Evolutionary conservation across 116 monocot genomes (phyloP), one percentile per base, ranked within the genome.

Genomic region (Iris pallida): DNA sequence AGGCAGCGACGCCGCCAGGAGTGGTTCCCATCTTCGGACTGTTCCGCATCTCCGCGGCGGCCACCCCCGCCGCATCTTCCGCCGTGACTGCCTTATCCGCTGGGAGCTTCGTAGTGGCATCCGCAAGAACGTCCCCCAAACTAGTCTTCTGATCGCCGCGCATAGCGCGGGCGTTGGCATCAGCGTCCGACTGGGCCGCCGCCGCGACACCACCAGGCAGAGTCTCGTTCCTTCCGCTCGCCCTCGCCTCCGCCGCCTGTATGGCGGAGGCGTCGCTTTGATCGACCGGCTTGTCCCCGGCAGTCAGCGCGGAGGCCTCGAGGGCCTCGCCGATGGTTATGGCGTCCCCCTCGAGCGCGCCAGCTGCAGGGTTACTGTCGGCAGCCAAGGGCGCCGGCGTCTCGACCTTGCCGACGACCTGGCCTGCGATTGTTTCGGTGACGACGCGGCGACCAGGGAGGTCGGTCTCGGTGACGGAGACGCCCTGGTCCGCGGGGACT

Each of bases 311-410:
- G 3, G 79, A 47, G 8, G 79, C 82, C 69, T 82, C 86, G 10
- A 86, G 70, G 9, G 86, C 86, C 65, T 82, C 72, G 0, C 86
- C 86, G 8, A 86, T 79, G 1, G 86, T 80, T 14, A 84, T 51
- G 8, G 3, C 3, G 18, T 43, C 8, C 18, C 3, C 2, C 30
- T 30, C 30, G 30, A 30, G 30, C 30, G 30, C 3, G 30, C 30
- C n/a, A n/a, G n/a, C 30, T 3, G 30, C 3, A 3, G 30, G 30
- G 30, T 30, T 30, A 30, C 3, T 3, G 30, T 3, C 0, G 0
- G 53, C 2, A 7, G 54, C 4, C 8, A 15, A 15, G 8, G 40
- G 54, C 8, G 67, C 54, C 4, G 67, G 42, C 53, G 42, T 49
- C 8, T 41, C 43, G 14, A 54, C 53, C 42, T 55, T 7, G 7